Evolutionary conservation across 1,139 yeast genomes (phyloP).

Genomic region (Nakaseomyces kungkrabaensis): DNA sequence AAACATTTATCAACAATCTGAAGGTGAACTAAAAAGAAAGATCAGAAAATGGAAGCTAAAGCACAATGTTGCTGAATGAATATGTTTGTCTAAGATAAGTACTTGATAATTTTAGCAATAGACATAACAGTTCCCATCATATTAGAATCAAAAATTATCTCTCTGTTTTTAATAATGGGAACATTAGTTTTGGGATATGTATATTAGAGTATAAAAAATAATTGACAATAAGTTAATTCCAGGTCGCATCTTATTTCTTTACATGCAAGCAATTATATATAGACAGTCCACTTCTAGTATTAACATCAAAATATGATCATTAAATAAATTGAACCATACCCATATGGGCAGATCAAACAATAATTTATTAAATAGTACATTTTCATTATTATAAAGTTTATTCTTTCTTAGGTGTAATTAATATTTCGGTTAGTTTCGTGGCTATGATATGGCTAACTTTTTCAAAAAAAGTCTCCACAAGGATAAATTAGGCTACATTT

Average conservation of each 20-base stretch:
- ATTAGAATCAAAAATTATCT: too few species aligned
- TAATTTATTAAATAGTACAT: conserved; percentile 3
- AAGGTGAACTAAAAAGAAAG: conserved; percentile 71
- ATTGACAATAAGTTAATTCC: too few species aligned
- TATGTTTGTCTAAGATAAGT: not conserved
- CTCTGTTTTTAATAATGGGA: not conserved
- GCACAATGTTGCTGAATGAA: conserved; percentile 23
- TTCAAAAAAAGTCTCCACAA: too few species aligned
- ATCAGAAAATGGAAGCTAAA: conserved; percentile 55
- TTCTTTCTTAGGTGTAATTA: not conserved
- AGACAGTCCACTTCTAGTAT: too few species aligned
- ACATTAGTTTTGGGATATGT: not conserved
- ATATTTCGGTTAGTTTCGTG: not conserved
- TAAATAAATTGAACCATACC: too few species aligned
- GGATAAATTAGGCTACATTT: too few species aligned
- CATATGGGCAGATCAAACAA: too few species aligned
- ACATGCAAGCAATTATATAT: too few species aligned
- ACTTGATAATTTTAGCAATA: not conserved
- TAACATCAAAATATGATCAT: too few species aligned
- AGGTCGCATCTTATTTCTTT: too few species aligned
- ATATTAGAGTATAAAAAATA: not conserved
- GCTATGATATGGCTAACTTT: not conserved
- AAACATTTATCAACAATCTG: conserved; percentile 72
- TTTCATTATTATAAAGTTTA: not conserved
- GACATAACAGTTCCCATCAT: not conserved